Conservation (phyloP, 1,284 basidiomycete species). For the Apiotrichum laibachii region DNA sequence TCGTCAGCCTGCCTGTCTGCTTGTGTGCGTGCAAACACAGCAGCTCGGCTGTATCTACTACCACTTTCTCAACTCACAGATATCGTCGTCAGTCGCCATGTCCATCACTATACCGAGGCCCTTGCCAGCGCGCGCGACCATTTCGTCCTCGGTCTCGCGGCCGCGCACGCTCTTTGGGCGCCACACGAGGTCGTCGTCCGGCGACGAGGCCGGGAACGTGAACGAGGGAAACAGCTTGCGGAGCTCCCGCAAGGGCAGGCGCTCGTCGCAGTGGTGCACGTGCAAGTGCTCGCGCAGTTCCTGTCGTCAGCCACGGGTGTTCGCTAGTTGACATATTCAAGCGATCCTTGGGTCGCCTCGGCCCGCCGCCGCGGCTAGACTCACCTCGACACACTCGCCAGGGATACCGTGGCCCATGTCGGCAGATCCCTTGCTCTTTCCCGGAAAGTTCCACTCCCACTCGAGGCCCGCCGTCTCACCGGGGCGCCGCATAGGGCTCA, state of each 20-base stretch:
- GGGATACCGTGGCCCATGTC: conserved; percentile 25
- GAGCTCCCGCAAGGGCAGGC: conserved; percentile 19
- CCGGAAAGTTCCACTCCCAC: conserved; percentile 32
- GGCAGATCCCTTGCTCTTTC: background rate
- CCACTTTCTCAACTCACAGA: conserved; percentile 21
- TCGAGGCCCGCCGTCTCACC: conserved; percentile 37
- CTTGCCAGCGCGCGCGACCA: conserved; percentile 25
- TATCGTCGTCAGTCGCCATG: conserved; percentile 14
- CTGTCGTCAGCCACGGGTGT: conserved; percentile 20
- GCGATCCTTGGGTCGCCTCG: background rate
- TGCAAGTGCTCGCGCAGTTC: conserved; percentile 40
- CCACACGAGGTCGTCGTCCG: conserved; percentile 33
- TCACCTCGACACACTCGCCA: conserved; percentile 32
- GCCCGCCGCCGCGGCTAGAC: background rate
- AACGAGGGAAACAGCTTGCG: conserved; percentile 28
- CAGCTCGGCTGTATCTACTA: too few relatives aligned
- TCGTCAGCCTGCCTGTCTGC: background rate
- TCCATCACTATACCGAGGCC: conserved; percentile 30
- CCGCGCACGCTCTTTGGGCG: conserved; percentile 19
- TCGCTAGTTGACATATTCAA: background rate
- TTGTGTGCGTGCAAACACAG: background rate
- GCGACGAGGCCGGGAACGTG: conserved; percentile 21
- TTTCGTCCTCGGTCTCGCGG: conserved; percentile 37
- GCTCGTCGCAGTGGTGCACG: conserved; percentile 34
- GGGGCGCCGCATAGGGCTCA: conserved; percentile 32